Evolutionary conservation across 1,284 basidiomycete species (phyloP), one percentile per base, ranked within the genome.

Genomic region (Apiotrichum montevideense): DNA sequence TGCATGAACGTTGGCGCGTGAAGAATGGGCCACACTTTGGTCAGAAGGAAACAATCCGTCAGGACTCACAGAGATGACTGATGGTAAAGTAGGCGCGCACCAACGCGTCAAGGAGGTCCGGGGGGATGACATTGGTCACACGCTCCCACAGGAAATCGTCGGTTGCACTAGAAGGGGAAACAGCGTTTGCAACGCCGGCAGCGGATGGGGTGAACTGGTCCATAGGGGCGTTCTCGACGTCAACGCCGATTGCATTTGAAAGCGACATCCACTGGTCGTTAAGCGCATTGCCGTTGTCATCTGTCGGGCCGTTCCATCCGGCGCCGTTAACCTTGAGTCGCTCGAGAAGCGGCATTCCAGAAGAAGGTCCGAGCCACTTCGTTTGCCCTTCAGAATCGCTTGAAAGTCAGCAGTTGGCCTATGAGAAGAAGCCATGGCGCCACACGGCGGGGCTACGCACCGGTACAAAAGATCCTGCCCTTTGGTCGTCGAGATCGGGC

Each of bases 1-100:
- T 62, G 55, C 66, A 70, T 65, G 53, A 68, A 68, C 15, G 65
- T 65, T 9, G 68, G 68, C 8, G 63, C 66, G 48, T 70, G 68
- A 5, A 70, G 57, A 39, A 70, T 67, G 6, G 68, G 68, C 66
- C 66, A 70, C 13, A 70, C 65, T 68, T 53, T 58, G 50, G 14
- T 21, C 13, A 11, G 39, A 45, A 47, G 10, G 8, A 35, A 11
- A n/a, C 9, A 13, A 21, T 3, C 29, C 9, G 37, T 8, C 37
- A 8, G 13, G 4, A 63, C 66, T 63, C 47, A 68, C 66, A 51
- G 13, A 70, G 58, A 29, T 70, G 64, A 39, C 63, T 65, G 41
- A 68, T 68, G 9, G 68, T 70, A 51, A 70, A 70, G 61, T 70
- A 70, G 11, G 63, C 63, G 29, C 64, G 63, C 13, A 69, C 62